Evolutionary conservation across 2,329 filamentous ascomycete genomes (phyloP), one percentile per base, ranked within the genome.

Genomic region (Leptographium procerum): DNA sequence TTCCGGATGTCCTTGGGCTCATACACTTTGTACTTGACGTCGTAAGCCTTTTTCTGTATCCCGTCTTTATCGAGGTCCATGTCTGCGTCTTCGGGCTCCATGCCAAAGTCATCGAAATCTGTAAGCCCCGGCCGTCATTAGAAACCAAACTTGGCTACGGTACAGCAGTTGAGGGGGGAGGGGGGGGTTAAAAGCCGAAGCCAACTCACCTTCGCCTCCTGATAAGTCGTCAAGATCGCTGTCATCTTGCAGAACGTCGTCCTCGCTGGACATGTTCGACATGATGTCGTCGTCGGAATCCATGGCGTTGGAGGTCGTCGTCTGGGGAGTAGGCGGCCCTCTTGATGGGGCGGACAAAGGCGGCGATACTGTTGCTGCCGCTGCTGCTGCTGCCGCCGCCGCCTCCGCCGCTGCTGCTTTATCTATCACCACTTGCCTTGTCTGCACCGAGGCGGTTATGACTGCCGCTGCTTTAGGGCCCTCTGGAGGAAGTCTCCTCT

Each of bases 251-350:
- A 87, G 80, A 61, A 89, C 82, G 63, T 88, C 86, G 58, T 86
- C 85, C 48, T 86, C 86, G 68, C 88, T 95, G 48, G 89, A 92
- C 66, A 86, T 79, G 68, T 85, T 84, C 66, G 88, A 95, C 81
- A 94, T 87, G 72, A 91, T 91, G 61, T 96, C 92, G 68, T 96
- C 91, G 66, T 97, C 92, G 10, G 91, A 96, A 75, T 96, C 91
- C 91, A 96, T 96, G 63, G 77, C 82, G 71, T 76, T 75, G 56
- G 74, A 77, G 26, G 69, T 68, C n/a, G 71, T 75, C 54, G 82
- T 85, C 60, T 64, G 61, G 4, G 62, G 62, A 10, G 61, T 61
- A 1, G 60, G 61, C 1, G 63, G 62, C 16, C 60, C 62, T 43
- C 59, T 59, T 5, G 52, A 29, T 9, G 31, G 16, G 22, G 24